Base-by-base conservation (phyloP, 495 filamentous ascomycete species). In the Jackrogersella minutella region DNA sequence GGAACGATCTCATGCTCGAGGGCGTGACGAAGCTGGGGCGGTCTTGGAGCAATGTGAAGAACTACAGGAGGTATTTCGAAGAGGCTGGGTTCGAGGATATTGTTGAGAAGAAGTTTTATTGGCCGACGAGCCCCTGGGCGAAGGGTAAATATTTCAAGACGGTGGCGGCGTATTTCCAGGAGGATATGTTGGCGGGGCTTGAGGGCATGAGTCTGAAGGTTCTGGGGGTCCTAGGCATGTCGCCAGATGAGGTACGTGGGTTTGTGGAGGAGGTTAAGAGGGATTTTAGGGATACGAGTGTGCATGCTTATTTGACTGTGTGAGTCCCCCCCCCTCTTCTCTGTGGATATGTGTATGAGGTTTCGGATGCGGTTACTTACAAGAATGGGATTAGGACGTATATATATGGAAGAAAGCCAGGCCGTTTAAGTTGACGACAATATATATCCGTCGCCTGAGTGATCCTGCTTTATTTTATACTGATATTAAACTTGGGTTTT, bases 1-100 rank as follows among this genome's bases (percentile, higher is more conserved):
- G 76, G 74, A 79, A 75, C 72, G 64, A 73, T 16, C 62, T 75
- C 17, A 66, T 77, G 49, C 43, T 71, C 14, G 69, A 78, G 39
- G 78, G 73, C 0, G 67, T 76, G n/a, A 34, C 57, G 5, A 59
- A 44, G 26, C 69, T 78, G 4, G 77, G 76, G 34, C 54, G 71
- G 11, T 71, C 68, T 3, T 75, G 70, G 72, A 62, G 56, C 41
- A 73, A 76, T 36, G 68, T 68, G 1, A 41, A 54, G 60, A 52
- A 71, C 43, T 76, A 76, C 53, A 34, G 26, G 8, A 40, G 58
- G 10, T 71, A 59, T 39, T 73, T 76, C 37, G 49, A 65, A 17
- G 70, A 71, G 36, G 69, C 74, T 8, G 74, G 74, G 8, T 73
- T 76, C 64, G 66, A 63, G 47, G 39, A 68, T 50, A 55, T 76